These are phyloP conservation scores for Edaphochlamys debaryana DNA, from an alignment of 139 green algal species.

Conservation along the genomic window DNA sequence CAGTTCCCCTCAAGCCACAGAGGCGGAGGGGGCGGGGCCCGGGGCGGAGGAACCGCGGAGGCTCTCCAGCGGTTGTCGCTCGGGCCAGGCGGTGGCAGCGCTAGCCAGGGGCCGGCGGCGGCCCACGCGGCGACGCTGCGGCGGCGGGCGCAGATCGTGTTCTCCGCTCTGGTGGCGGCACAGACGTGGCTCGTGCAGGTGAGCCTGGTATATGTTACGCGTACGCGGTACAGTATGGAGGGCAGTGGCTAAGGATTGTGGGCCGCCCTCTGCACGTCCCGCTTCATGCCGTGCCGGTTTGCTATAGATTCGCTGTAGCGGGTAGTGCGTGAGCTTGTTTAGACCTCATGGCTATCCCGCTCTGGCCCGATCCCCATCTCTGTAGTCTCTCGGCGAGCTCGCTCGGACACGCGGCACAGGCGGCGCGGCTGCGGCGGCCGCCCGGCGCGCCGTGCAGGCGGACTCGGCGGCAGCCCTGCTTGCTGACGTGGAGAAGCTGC, in stretches of 20 bases:
- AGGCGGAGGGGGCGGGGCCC: too few species aligned
- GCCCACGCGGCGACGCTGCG: neutral
- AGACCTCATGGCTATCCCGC: too few species aligned
- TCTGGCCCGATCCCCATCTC: too few species aligned
- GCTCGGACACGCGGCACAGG: neutral
- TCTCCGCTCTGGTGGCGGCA: constrained; percentile 13
- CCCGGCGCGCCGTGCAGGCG: neutral
- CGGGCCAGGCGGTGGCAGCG: neutral
- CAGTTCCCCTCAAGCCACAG: too few species aligned
- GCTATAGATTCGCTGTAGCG: too few species aligned
- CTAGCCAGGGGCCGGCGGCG: neutral
- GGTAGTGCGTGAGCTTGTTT: too few species aligned
- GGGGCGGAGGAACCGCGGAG: too few species aligned
- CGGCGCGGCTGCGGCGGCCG: neutral
- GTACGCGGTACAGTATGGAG: too few species aligned
- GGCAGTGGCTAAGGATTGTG: too few species aligned
- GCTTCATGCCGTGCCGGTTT: too few species aligned
- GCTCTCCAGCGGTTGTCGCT: constrained; percentile 28
- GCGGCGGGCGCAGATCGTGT: constrained; percentile 9
- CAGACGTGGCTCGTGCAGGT: constrained; percentile 40
- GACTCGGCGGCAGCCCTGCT: neutral
- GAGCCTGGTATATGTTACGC: neutral
- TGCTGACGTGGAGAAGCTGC: constrained; percentile 7
- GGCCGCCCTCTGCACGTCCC: too few species aligned
- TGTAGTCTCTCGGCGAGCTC: constrained; percentile 15